These are phyloP conservation scores for Scenedesmus sp. DNA, from an alignment of 163 green algal genomes.

Conservation along the genomic window DNA sequence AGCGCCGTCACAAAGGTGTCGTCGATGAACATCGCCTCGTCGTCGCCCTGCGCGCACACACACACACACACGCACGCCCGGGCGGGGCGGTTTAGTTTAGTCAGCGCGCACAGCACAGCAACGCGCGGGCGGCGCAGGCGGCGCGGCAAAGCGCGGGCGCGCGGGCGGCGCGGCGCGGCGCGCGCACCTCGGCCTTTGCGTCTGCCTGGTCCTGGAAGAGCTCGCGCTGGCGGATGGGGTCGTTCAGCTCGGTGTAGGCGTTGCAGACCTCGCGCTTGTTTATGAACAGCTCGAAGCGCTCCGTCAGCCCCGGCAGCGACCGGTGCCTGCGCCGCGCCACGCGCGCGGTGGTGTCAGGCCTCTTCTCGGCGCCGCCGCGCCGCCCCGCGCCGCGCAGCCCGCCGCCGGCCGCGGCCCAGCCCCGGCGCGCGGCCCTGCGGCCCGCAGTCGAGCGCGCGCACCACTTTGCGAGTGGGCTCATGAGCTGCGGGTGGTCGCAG, in stretches of 20 bases:
- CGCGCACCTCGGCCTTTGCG: conserved; percentile 50
- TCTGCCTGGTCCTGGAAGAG: conserved; percentile 91
- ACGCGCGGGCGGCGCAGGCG: background rate
- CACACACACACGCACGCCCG: background rate
- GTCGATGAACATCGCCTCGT: conserved; percentile 98
- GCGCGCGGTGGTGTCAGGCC: background rate
- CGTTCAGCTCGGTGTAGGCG: conserved; percentile 98
- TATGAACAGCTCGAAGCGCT: conserved; percentile 98
- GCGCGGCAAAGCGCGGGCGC: background rate
- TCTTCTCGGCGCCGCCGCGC: background rate
- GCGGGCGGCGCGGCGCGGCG: background rate
- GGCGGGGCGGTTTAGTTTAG: too few relatives aligned
- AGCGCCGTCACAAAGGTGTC: conserved; percentile 95
- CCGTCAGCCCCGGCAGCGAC: conserved; percentile 86
- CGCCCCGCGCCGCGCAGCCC: too few relatives aligned
- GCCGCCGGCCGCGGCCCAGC: too few relatives aligned
- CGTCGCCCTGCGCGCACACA: conserved; percentile 79
- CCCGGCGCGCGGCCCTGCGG: background rate
- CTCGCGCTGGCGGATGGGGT: conserved; percentile 90
- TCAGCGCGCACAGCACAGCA: background rate
- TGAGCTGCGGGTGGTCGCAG: conserved; percentile 98
- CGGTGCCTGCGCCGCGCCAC: conserved; percentile 86
- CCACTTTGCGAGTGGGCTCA: conserved; percentile 98
- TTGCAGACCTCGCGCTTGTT: conserved; percentile 96
- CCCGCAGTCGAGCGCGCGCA: too few relatives aligned